phyloP scores from a whole-genome alignment of 192 early-diverging fungal genomes.

The Backusella sp. region DNA sequence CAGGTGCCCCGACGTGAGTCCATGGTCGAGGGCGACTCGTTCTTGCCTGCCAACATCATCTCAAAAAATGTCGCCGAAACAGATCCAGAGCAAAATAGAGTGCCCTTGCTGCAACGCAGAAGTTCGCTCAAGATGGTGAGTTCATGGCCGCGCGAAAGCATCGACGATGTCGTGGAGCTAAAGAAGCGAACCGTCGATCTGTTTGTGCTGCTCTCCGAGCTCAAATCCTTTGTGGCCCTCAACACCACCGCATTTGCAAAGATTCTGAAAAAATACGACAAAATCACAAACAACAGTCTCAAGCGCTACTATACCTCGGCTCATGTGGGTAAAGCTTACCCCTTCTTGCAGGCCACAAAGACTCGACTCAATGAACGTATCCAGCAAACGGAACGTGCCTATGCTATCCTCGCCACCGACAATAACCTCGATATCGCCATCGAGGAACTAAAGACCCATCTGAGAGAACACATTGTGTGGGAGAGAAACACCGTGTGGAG shows the following conservation, averaged over 20 bases:
- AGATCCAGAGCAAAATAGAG: conserved; percentile 10
- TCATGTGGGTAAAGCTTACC: conserved; percentile 62
- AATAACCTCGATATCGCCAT: conserved; percentile 63
- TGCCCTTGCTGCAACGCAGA: not conserved
- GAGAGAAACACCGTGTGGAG: conserved; percentile 98
- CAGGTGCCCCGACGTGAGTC: conserved; percentile 36
- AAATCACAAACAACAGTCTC: conserved; percentile 76
- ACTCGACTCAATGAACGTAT: conserved; percentile 62
- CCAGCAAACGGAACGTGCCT: conserved; percentile 55
- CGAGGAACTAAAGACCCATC: conserved; percentile 71
- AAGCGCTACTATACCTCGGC: conserved; percentile 70
- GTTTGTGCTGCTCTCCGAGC: conserved; percentile 81
- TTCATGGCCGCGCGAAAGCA: conserved; percentile 8
- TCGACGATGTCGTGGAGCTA: conserved; percentile 14
- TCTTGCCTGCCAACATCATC: conserved; percentile 35
- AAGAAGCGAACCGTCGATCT: conserved; percentile 61
- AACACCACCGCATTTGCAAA: conserved; percentile 94
- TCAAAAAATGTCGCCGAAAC: conserved; percentile 30
- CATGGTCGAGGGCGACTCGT: conserved; percentile 26
- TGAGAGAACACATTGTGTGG: conserved; percentile 91
- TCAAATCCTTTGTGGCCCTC: conserved; percentile 84
- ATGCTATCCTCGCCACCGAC: conserved; percentile 63
- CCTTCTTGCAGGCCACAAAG: conserved; percentile 68
- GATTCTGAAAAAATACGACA: conserved; percentile 97
- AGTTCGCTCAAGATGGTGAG: not conserved